Conservation (phyloP, 164 flowering plant species). For the Echeveria elegans region DNA sequence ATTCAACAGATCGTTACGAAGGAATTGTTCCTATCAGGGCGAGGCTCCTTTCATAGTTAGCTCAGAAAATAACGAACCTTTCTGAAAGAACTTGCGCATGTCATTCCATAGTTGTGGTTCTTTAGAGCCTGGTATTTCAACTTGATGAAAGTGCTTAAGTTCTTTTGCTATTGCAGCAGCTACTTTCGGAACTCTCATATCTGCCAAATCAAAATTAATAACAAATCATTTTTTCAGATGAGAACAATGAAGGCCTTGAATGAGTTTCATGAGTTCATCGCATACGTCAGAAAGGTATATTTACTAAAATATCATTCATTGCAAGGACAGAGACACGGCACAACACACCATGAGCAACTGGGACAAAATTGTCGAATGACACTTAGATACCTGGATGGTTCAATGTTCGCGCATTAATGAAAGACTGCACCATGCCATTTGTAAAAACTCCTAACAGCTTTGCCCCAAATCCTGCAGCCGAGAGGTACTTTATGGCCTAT, state of each 20-base stretch:
- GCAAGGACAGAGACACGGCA: too few relatives aligned
- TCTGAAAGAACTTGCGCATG: conserved; percentile 58
- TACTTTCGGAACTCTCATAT: conserved; percentile 70
- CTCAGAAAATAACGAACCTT: conserved; percentile 32
- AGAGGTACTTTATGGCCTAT: conserved; percentile 86
- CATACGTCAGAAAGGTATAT: too few relatives aligned
- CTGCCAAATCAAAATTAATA: conserved; percentile 24
- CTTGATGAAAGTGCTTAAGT: conserved; percentile 71
- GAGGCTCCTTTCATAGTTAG: neutral
- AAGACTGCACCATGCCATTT: conserved; percentile 98
- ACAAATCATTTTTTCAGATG: too few relatives aligned
- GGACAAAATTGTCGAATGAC: too few relatives aligned
- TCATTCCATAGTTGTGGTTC: conserved; percentile 93
- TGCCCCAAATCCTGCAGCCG: conserved; percentile 99
- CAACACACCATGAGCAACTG: too few relatives aligned
- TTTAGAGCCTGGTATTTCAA: conserved; percentile 76
- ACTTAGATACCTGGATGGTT: conserved; percentile 50
- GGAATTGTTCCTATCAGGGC: neutral
- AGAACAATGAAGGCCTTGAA: too few relatives aligned
- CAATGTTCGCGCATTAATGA: conserved; percentile 86
- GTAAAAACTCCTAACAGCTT: conserved; percentile 84
- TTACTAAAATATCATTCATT: too few relatives aligned
- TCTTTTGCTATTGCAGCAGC: conserved; percentile 87
- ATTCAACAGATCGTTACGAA: neutral
- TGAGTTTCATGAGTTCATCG: too few relatives aligned